Evolutionary conservation across 2,329 filamentous ascomycete species (phyloP), one percentile per base, ranked within the genome.

Genomic region (Dactylonectria macrodidyma): DNA sequence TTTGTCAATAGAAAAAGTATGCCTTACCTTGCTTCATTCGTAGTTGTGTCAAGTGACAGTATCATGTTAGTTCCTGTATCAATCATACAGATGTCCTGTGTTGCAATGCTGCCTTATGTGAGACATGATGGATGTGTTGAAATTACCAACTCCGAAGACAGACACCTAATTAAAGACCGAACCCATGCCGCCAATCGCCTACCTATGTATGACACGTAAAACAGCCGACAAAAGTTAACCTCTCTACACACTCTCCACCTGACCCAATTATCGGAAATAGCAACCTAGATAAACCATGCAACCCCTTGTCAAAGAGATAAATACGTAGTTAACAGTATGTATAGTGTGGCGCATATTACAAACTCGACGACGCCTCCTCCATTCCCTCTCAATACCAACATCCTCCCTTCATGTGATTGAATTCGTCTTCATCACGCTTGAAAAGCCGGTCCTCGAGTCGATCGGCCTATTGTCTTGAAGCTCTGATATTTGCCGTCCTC

Each of bases 391-490:
- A 51, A 48, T 24, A 5, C 30, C 51, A 60, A 62, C 14, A 16
- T 55, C 12, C 46, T 44, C 19, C 44, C 16, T 47, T 30, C 22
- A 19, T 19, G 11, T 62, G 26, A 47, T 34, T 7, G 14, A 55
- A 59, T 36, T 11, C 41, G 62, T 54, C 34, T 10, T 56, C 60
- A 41, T 75, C 66, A 76, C 44, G 52, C 68, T 12, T 68, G 67
- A 46, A 77, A 80, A 5, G 77, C 78, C 46, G 65, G 69, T 6
- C 79, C 79, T n/a, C 62, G 75, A 3, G 77, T 81, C 36, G 83
- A 79, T 65, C 83, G 82, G 14, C 88, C 88, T 51, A 89, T 80
- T 16, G 87, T 89, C 79, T 88, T 88, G 71, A 86, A 88, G 57
- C 79, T 83, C 67, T 84, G 81, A 74, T 84, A 89, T 61, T 82